These are phyloP conservation scores for Kazachstania viticola DNA, from an alignment of 805 yeast genomes.

Conservation along the genomic window DNA sequence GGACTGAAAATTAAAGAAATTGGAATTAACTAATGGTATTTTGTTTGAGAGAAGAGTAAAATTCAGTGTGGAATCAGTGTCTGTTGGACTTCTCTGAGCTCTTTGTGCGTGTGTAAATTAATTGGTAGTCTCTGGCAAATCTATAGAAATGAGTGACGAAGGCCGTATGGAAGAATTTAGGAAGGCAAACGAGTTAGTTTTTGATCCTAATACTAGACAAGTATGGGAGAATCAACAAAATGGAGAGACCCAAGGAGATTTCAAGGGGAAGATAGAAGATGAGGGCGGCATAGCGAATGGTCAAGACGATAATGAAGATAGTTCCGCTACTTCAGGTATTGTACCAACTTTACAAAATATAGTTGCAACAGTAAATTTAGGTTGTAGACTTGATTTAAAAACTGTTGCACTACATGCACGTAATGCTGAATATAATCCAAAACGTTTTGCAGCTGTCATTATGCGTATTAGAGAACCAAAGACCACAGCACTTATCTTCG, in stretches of 20 bases:
- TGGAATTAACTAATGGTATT: too few species aligned
- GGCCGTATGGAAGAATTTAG: slow-evolving; percentile 25
- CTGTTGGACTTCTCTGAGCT: too few species aligned
- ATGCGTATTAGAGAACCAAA: slow-evolving; percentile 99
- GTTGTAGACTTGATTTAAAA: slow-evolving; percentile 89
- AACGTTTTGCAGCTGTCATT: slow-evolving; percentile 97
- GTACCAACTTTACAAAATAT: slow-evolving; percentile 91
- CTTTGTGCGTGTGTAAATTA: too few species aligned
- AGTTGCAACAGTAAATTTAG: slow-evolving; percentile 94
- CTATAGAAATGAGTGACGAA: slow-evolving; percentile 28
- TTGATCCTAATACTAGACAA: slow-evolving; percentile 28
- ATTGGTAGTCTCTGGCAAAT: too few species aligned
- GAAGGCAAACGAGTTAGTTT: slow-evolving; percentile 26
- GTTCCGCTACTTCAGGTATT: slow-evolving; percentile 81
- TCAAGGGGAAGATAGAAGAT: neutral
- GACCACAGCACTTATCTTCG: slow-evolving; percentile 94
- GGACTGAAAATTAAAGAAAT: too few species aligned
- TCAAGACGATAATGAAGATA: slow-evolving; percentile 32
- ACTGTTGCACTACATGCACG: slow-evolving; percentile 97
- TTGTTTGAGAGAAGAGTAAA: too few species aligned
- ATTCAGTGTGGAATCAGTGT: too few species aligned
- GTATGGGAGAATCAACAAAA: slow-evolving; percentile 26
- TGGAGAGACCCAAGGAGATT: slow-evolving; percentile 1
- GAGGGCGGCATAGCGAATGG: neutral
- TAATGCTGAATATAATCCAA: slow-evolving; percentile 97